Percentiles rank a stretch among this genome's conserved stretches.
These are phyloP conservation scores for Pleurotus ostreatus DNA, from an alignment of 768 basidiomycete species.

Conservation along the genomic window DNA sequence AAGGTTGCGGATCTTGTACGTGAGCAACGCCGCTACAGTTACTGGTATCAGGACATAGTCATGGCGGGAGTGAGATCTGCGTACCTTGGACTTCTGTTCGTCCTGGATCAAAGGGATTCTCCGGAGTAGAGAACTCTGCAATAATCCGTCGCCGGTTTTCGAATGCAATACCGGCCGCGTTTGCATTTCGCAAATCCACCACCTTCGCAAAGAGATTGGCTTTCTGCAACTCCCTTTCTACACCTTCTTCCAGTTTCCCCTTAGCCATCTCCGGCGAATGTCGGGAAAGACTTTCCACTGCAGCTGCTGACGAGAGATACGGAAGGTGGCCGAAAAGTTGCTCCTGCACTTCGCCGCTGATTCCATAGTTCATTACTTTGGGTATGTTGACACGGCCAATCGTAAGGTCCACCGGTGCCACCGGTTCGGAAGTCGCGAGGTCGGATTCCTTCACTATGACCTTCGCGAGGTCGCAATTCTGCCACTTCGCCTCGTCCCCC, in stretches of 20 bases:
- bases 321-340: constrained; percentile 71
- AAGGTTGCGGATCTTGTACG: constrained; percentile 79
- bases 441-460: constrained; percentile 53
- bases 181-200: constrained; percentile 84
- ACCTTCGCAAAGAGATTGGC: constrained; percentile 59
- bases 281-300: constrained; percentile 5
- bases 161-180: constrained; percentile 78
- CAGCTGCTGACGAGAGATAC: constrained; percentile 34
- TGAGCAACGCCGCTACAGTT: constrained; percentile 74
- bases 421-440: constrained; percentile 26
- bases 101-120: constrained; percentile 71
- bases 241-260: constrained; percentile 18
- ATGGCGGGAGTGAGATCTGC: constrained; percentile 12
- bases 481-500: constrained; percentile 66
- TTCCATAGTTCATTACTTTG: constrained; percentile 56
- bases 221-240: constrained; percentile 37
- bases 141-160: constrained; percentile 84
- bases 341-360: constrained; percentile 53
- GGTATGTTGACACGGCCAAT: constrained; percentile 46
- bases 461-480: constrained; percentile 58
- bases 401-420: constrained; percentile 19
- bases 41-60: too few species aligned
- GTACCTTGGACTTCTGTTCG: constrained; percentile 88
- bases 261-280: constrained; percentile 16
- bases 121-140: constrained; percentile 67